Base-by-base conservation (phyloP, 306 rosid species). In the Betula pendula region DNA sequence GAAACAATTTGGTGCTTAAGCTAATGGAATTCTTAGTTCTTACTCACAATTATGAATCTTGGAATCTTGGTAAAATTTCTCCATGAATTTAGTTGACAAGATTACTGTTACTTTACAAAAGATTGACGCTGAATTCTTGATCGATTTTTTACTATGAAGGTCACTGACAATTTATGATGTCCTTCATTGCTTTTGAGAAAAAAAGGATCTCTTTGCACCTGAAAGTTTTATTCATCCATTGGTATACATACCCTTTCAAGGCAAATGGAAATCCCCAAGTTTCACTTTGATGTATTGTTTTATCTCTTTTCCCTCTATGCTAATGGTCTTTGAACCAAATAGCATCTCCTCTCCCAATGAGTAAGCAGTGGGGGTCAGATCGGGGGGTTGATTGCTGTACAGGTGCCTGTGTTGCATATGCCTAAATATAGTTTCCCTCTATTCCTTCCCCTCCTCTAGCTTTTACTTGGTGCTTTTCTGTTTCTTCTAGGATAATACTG, bases 151-250 rank as follows among this genome's bases (percentile, higher is more conserved):
- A 44, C 25, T 11, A 29, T 56, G 19, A 47, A 76, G 11, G 44
- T 79, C 72, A 27, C 70, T 31, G 73, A 75, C 66, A 13, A 38
- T 43, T 58, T 77, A 74, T 80, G 53, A 9, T 31, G 29, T 38
- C 51, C 1, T 33, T 29, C 19, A 38, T 29, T 42, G 42, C 29
- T 83, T 77, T 50, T 74, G 33, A 24, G 49, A 7, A 62, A 7
- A 62, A 17, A 17, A 29, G n/a, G 12, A 13, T 62, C 22, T 29
- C 20, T 17, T 62, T 29, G 44, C 20, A 31, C 4, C 66, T 59
- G 43, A 62, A 62, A 6, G 31, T 31, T 62, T 60, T 60, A 31
- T 31, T 29, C 29, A 62, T 62, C 42, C 42, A 15, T 15, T 15
- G 44, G 31, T 7, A 16, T 62, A 16, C 68, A 29, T 62, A 29